A percentile compares a stretch with the other conserved stretches of the same genome.
Conservation (phyloP, 2,329 filamentous ascomycete species). For the Cladosporium halotolerans region DNA sequence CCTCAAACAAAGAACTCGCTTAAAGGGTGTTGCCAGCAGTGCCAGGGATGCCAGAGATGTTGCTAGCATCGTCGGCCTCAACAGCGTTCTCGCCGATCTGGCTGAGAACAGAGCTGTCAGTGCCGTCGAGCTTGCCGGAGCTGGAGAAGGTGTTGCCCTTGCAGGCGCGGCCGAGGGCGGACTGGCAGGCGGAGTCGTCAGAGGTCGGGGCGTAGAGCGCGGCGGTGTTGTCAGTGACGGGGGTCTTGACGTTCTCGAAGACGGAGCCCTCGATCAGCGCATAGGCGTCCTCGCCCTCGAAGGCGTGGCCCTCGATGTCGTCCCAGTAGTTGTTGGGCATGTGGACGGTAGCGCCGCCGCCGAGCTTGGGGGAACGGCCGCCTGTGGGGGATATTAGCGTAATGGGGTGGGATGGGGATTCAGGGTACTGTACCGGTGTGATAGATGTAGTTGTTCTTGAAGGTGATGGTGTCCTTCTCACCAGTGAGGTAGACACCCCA, state of each 20-base stretch:
- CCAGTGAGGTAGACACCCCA: slow-evolving; percentile 55
- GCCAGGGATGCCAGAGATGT: slow-evolving; percentile 32
- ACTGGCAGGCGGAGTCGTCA: slow-evolving; percentile 13
- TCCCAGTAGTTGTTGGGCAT: slow-evolving; percentile 57
- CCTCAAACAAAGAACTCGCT: background rate
- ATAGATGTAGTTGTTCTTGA: slow-evolving; percentile 58
- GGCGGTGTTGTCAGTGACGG: slow-evolving; percentile 55
- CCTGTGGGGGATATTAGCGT: slow-evolving; percentile 54
- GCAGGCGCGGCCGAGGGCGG: slow-evolving; percentile 44
- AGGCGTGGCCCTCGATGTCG: slow-evolving; percentile 50
- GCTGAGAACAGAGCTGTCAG: slow-evolving; percentile 43
- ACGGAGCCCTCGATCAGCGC: slow-evolving; percentile 23
- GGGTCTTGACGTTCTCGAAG: slow-evolving; percentile 35
- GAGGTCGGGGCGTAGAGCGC: slow-evolving; percentile 31
- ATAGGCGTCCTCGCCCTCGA: slow-evolving; percentile 37
- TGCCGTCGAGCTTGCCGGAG: slow-evolving; percentile 16
- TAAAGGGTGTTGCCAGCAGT: slow-evolving; percentile 42
- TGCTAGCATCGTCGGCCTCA: slow-evolving; percentile 34
- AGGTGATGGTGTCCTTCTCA: slow-evolving; percentile 50
- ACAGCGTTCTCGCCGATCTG: slow-evolving; percentile 50
- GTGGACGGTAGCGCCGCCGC: slow-evolving; percentile 50
- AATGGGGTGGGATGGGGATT: slow-evolving; percentile 49
- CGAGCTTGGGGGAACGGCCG: slow-evolving; percentile 58
- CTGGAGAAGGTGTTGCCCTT: slow-evolving; percentile 38
- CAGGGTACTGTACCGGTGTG: slow-evolving; percentile 44